Evolutionary conservation across 106 monocot species (phyloP), one percentile per base, ranked within the genome.

Genomic region (Dendrobium chrysotoxum): DNA sequence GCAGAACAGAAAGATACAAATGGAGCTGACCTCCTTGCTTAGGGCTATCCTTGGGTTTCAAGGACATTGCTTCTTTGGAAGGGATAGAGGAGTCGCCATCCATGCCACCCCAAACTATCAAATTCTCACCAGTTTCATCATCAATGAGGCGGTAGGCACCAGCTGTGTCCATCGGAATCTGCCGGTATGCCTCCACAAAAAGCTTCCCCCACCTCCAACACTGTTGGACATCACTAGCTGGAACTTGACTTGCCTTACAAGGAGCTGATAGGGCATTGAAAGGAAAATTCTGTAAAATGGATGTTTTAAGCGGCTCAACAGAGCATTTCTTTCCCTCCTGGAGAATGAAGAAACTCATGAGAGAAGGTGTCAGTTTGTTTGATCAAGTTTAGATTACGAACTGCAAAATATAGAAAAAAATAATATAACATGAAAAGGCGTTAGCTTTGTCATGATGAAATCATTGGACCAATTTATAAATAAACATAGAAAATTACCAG

Each of bases 61-160:
- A 90, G 7, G 90, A 86, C 77, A 91, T 89, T 54, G 65, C 86
- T 30, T 87, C 80, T 72, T 72, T 28, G 50, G 91, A 86, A 13
- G 94, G 93, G 20, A 88, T 76, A 31, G 84, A 81, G 10, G 81
- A 82, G 16, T 42, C 81, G 40, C 7, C 77, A 42, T 90, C 88
- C 3, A 84, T 39, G 16, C 85, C 91, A 25, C 96, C 96, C 96
- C 96, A 96, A 61, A 96, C 88, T 65, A 96, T 96, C 84, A 93
- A 57, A 47, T 79, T 87, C 45, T 91, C 88, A 21, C 93, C 96
- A 10, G 91, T 93, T 23, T 80, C 80, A 16, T 89, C 86, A 76
- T 96, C 85, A 50, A 96, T 47, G 21, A 96, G 75, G 72, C 81
- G 90, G 81, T 93, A 96, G 7, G 96, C 91, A 41, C 93, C 96